Percentiles rank a stretch among this genome's conserved stretches.
Evolutionary conservation across 768 basidiomycete species (phyloP).

Genomic region (Leucosporidium creatinivorum): DNA sequence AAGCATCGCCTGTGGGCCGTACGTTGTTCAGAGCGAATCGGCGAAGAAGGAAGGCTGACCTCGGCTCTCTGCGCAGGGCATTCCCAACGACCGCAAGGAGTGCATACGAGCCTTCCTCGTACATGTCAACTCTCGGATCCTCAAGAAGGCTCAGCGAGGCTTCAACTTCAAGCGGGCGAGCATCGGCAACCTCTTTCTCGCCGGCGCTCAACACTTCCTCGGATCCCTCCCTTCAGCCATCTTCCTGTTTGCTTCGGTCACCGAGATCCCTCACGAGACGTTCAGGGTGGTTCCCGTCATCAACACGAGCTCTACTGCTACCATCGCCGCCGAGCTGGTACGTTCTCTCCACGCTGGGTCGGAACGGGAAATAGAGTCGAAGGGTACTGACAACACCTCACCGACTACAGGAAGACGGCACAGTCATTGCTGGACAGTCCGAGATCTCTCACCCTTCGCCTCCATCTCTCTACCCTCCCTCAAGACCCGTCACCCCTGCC

Average conservation of each 20-base stretch:
- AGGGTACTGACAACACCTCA: neutral
- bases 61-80: conserved; percentile 56
- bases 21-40: conserved; percentile 42
- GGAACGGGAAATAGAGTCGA: too few species aligned
- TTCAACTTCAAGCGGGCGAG: conserved; percentile 84
- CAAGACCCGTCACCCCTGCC: neutral
- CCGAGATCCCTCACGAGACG: conserved; percentile 69
- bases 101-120: conserved; percentile 72
- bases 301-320: conserved; percentile 90
- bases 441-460: conserved; percentile 27
- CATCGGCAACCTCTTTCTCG: conserved; percentile 59
- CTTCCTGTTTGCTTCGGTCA: conserved; percentile 68
- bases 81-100: conserved; percentile 41
- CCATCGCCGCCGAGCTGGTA: conserved; percentile 60
- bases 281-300: conserved; percentile 78
- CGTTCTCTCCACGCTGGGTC: neutral
- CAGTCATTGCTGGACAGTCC: conserved; percentile 23
- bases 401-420: conserved; percentile 9
- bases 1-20: conserved; percentile 70
- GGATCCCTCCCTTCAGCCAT: conserved; percentile 80
- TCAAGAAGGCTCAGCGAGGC: conserved; percentile 41
- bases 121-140: conserved; percentile 75
- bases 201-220: conserved; percentile 81
- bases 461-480: neutral
- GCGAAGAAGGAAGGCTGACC: conserved; percentile 41